Evolutionary conservation across 441 rosid species (phyloP), one percentile per base, ranked within the genome.

Genomic region (Monsonia emarginata): DNA sequence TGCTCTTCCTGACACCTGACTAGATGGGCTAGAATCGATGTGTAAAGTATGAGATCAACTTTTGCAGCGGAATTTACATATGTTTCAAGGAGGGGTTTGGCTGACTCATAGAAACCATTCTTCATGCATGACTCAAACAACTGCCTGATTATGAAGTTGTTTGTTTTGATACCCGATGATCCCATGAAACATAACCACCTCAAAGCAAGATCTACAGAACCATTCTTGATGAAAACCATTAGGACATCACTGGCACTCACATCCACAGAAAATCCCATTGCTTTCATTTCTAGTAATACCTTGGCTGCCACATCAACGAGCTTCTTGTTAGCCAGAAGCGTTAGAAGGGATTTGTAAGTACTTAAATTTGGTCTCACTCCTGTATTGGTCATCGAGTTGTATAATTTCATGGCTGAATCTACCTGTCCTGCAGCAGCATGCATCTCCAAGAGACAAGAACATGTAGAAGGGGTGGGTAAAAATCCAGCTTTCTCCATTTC

Each of bases 401-500:
- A 93, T 21, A 93, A 82, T 75, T 84, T 90, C 96, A 93, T 88
- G 11, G 93, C 96, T 60, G 86, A 79, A 80, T 93, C 98, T 65
- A 93, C 87, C 76, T 88, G 95, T 61, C 97, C 95, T 3, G 90
- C 76, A 16, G 90, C 92, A 73, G 97, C 90, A 64, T 90, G 95
- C 95, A 93, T 85, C 79, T 90, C 98, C 77, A 93, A 74, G 64
- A 93, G 96, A 75, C 91, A 87, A 1, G 95, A 93, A 67, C 85
- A 93, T 0, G 98, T 93, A 3, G 98, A 90, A 1, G 95, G 91
- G 31, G 98, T 88, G 1, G 98, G 97, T 59, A 86, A 79, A 71
- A 93, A 93, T 52, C 98, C 98, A 63, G 96, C 89, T 77, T 79
- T 90, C 78, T 93, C 98, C 98, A 90, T 90, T 63, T 93, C 96